Base-by-base conservation (phyloP, 306 rosid genomes). In the Pachyrhizus erosus region DNA sequence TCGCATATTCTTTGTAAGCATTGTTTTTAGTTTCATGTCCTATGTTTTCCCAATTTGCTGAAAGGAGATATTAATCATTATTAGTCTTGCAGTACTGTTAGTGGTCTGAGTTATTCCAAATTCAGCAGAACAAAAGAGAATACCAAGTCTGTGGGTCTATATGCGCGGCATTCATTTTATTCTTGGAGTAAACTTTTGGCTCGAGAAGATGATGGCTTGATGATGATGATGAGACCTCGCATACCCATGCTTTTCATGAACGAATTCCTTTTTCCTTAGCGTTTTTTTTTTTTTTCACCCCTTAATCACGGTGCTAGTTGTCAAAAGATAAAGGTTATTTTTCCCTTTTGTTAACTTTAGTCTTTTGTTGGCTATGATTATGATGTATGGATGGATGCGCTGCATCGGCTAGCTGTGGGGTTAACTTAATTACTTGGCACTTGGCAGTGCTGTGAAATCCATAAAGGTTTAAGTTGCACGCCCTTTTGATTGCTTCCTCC, bases 281-380 rank as follows among this genome's bases (percentile, higher is more conserved):
- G n/a, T n/a, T n/a, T n/a, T 21, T 48, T 20, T 66, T 42, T 43
- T 31, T 51, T 65, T 64, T 14, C 26, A 55, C 74, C n/a, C 65
- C 61, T 80, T 80, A 75, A 84, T 84, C 67, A 84, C 79, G 75
- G 83, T 40, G 73, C 78, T 61, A 21, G 65, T 73, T 52, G 66
- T 70, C 79, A 45, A 78, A 79, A 79, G 84, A 75, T 75, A 37
- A 79, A 79, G 57, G 49, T 49, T 61, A 45, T 71, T 61, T 83
- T 40, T 4, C 79, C 26, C 9, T 74, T 75, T 5, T 43, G n/a
- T 27, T 51, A 14, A 24, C 45, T 57, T 68, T 70, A 61, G 49
- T 73, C 78, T 57, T 46, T 75, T 57, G 61, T 75, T 57, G 61
- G 54, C 34, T 46, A 39, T 46, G 39, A 65, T 43, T n/a, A n/a